A percentile compares a stretch with the other conserved stretches of the same genome.
Evolutionary conservation across 805 yeast species (phyloP).

Genomic region (Kodamaea neixiangensis): DNA sequence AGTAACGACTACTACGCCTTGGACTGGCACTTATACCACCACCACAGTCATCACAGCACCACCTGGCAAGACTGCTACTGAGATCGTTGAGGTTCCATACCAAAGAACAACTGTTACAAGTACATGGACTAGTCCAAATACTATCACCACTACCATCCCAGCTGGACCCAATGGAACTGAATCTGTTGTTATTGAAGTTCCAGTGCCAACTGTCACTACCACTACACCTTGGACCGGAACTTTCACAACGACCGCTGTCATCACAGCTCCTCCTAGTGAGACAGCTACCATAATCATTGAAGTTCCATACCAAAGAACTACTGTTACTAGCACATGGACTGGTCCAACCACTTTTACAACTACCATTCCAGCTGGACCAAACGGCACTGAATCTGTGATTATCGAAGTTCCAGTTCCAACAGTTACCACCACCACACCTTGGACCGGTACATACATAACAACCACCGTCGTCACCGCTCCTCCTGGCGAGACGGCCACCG

Average conservation of each 20-base stretch:
- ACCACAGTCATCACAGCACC: constrained; percentile 9
- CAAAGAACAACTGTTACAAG: no score
- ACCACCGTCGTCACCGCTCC: no score
- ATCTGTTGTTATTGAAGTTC: constrained; percentile 12
- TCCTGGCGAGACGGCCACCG: no score
- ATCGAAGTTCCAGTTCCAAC: constrained; percentile 15
- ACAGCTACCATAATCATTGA: constrained; percentile 8
- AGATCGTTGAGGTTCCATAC: not conserved
- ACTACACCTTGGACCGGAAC: constrained; percentile 19
- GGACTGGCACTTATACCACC: constrained; percentile 5
- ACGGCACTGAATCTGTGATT: constrained; percentile 12
- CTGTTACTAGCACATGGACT: no score
- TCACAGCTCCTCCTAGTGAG: constrained; percentile 10
- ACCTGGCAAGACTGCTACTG: constrained; percentile 14
- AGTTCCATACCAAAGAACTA: no score
- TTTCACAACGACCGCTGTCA: constrained; percentile 7
- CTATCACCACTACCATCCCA: not conserved
- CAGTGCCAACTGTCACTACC: constrained; percentile 15
- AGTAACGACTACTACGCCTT: constrained; percentile 5
- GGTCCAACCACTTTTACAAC: no score
- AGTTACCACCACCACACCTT: constrained; percentile 15
- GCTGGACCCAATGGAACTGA: constrained; percentile 7
- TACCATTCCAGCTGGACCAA: not conserved
- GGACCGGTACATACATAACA: no score
- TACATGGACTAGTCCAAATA: no score